Percentiles rank a stretch among this genome's conserved stretches.
phyloP scores from a whole-genome alignment of 164 flowering plant genomes.

The Vitis labrusca region DNA sequence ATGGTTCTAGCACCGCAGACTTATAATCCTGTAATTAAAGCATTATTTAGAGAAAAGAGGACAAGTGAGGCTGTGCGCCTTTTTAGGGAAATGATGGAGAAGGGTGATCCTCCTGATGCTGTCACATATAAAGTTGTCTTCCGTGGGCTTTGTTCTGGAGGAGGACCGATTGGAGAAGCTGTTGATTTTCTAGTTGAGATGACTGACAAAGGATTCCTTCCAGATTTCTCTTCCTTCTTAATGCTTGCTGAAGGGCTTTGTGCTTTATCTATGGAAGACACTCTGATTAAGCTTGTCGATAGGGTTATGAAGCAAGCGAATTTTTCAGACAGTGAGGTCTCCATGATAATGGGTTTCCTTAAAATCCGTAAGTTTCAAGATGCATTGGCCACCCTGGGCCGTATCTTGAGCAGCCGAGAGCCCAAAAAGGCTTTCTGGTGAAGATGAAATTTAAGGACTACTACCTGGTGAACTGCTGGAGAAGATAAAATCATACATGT shows the following conservation, averaged over 20 bases:
- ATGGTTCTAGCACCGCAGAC: slow-evolving; percentile 63
- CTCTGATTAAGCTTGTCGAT: slow-evolving; percentile 54
- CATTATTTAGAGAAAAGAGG: slow-evolving; percentile 54
- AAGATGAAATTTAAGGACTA: slow-evolving; percentile 14
- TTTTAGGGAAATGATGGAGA: slow-evolving; percentile 80
- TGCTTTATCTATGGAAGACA: slow-evolving; percentile 74
- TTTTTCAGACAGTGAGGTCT: slow-evolving; percentile 48
- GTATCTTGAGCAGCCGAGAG: slow-evolving; percentile 39
- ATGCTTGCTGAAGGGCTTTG: slow-evolving; percentile 85
- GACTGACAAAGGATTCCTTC: slow-evolving; percentile 67
- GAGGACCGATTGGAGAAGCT: slow-evolving; percentile 84
- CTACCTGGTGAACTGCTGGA: too few relatives aligned
- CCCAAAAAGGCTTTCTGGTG: slow-evolving; percentile 37
- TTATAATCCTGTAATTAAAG: slow-evolving; percentile 78
- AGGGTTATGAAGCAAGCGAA: slow-evolving; percentile 59
- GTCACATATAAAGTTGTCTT: slow-evolving; percentile 70
- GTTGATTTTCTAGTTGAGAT: slow-evolving; percentile 72
- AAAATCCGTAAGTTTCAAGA: slow-evolving; percentile 67
- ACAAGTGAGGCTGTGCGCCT: slow-evolving; percentile 69
- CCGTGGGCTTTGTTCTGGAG: slow-evolving; percentile 79
- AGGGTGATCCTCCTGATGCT: slow-evolving; percentile 72
- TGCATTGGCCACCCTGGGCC: slow-evolving; percentile 69
- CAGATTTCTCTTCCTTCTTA: slow-evolving; percentile 64
- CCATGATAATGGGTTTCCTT: slow-evolving; percentile 68
- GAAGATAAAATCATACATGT: too few relatives aligned